A percentile compares a stretch with the other conserved stretches of the same genome.
Conservation (phyloP, 2,329 filamentous ascomycete species). For the Colletotrichum lini region DNA sequence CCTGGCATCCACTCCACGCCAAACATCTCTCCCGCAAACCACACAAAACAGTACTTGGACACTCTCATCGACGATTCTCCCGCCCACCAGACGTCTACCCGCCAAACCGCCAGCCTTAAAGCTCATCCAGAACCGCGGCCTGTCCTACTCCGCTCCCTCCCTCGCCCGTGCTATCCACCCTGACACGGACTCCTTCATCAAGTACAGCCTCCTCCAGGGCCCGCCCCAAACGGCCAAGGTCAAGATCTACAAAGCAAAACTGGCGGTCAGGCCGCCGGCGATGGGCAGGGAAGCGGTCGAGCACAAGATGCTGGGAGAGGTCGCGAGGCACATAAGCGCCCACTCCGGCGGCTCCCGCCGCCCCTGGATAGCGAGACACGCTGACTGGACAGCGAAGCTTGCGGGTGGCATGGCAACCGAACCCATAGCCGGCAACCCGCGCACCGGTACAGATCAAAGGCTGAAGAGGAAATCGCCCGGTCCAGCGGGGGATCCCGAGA, state of each 20-base stretch:
- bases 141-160: slow-evolving; percentile 42
- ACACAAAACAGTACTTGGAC: not conserved
- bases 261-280: not conserved
- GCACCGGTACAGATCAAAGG: not conserved
- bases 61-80: not conserved
- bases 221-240: not conserved
- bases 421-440: not conserved
- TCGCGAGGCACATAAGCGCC: not conserved
- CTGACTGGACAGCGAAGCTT: not conserved
- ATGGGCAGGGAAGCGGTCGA: not conserved
- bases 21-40: not conserved
- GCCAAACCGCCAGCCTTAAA: not conserved
- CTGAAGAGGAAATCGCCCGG: not conserved
- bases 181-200: not conserved
- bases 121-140: slow-evolving; percentile 43
- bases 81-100: too few relatives aligned
- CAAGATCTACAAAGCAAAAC: not conserved
- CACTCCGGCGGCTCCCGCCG: not conserved
- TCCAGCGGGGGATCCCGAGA: not conserved
- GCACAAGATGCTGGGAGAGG: not conserved
- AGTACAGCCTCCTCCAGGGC: slow-evolving; percentile 6
- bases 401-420: not conserved
- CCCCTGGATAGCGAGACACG: not conserved
- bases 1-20: not conserved
- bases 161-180: not conserved